A percentile compares a stretch with the other conserved stretches of the same genome.
phyloP scores from a whole-genome alignment of 1,139 yeast genomes.

The Nadsonia commutata region DNA sequence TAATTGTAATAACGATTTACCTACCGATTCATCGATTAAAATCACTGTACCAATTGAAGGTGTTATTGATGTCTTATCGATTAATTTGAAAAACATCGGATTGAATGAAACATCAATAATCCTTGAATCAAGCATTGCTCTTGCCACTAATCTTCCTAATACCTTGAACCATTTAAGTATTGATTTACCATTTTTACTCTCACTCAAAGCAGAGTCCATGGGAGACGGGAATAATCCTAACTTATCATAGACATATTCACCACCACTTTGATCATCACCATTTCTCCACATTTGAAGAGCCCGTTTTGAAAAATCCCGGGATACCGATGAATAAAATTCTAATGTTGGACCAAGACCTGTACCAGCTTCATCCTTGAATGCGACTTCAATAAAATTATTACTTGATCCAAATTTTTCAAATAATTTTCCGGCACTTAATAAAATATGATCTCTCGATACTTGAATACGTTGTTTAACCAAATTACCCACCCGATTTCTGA shows the following conservation, averaged over 20 bases:
- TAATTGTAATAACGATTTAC: constrained; percentile 44
- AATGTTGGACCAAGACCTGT: constrained; percentile 93
- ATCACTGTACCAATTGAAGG: constrained; percentile 31
- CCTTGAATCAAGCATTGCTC: constrained; percentile 76
- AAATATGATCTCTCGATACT: constrained; percentile 52
- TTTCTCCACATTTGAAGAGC: constrained; percentile 59
- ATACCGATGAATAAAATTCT: constrained; percentile 76
- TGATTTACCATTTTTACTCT: constrained; percentile 29
- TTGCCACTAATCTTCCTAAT: constrained; percentile 72
- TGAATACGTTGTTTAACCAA: constrained; percentile 72
- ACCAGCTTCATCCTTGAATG: constrained; percentile 86
- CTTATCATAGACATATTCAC: constrained; percentile 29
- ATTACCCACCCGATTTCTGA: constrained; percentile 45
- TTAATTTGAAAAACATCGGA: constrained; percentile 41
- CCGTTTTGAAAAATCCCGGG: constrained; percentile 52
- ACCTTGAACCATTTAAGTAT: constrained; percentile 42
- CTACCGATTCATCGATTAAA: constrained; percentile 44
- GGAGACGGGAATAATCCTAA: constrained; percentile 70
- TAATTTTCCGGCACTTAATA: constrained; percentile 71
- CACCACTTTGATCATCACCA: constrained; percentile 24
- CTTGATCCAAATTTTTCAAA: constrained; percentile 63
- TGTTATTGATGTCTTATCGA: constrained; percentile 10
- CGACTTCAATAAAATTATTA: constrained; percentile 75
- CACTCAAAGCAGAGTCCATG: constrained; percentile 22
- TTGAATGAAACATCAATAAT: constrained; percentile 74